Evolutionary conservation across 441 rosid species (phyloP).

Genomic region (Viola pubescens): DNA sequence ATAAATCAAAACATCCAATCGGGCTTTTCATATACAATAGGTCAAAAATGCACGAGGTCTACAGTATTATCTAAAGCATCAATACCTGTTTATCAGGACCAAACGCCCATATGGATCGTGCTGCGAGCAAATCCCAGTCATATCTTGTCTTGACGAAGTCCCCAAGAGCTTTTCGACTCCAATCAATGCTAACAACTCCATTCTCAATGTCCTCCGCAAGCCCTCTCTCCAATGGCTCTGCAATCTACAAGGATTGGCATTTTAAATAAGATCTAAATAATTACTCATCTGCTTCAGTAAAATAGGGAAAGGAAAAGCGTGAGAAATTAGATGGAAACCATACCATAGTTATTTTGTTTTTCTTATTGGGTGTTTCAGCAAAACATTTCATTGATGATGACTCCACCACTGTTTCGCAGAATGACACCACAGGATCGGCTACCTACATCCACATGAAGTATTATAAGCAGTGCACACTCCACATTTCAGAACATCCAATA

Average conservation of each 20-base stretch:
- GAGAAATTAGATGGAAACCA: slow-evolving; percentile 13
- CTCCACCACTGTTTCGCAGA: slow-evolving; percentile 96
- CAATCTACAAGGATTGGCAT: slow-evolving; percentile 48
- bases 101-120: slow-evolving; percentile 96
- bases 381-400: slow-evolving; percentile 95
- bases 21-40: not conserved
- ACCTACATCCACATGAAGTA: slow-evolving; percentile 40
- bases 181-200: slow-evolving; percentile 77
- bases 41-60: not conserved
- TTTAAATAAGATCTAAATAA: not conserved
- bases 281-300: not conserved
- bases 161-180: slow-evolving; percentile 77
- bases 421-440: slow-evolving; percentile 94
- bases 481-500: no score
- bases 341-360: slow-evolving; percentile 95
- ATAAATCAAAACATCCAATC: not conserved
- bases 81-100: slow-evolving; percentile 97
- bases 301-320: no score
- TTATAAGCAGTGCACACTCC: slow-evolving; percentile 5
- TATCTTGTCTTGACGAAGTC: slow-evolving; percentile 90
- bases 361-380: slow-evolving; percentile 97
- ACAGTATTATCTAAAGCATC: slow-evolving; percentile 1
- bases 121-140: slow-evolving; percentile 98
- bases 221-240: slow-evolving; percentile 95
- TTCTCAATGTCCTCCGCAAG: slow-evolving; percentile 94